These are phyloP conservation scores for Eragrostis tef DNA, from an alignment of 202 grass and related monocot genomes.

Conservation along the genomic window DNA sequence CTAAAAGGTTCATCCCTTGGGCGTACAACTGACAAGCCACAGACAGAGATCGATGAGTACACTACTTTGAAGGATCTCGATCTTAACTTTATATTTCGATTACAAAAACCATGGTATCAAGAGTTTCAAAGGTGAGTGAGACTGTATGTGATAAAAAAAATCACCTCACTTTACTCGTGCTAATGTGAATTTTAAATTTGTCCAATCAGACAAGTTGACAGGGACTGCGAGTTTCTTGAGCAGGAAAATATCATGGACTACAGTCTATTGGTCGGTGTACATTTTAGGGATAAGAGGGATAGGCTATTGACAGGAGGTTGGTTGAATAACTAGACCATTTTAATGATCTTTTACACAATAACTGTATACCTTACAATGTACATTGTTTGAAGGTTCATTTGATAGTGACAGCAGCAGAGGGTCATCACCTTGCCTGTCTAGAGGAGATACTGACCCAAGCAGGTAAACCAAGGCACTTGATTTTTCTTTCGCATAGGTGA, in stretches of 20 bases:
- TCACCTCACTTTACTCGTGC: slow-evolving; percentile 18
- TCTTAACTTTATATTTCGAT: slow-evolving; percentile 87
- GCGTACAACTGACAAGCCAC: slow-evolving; percentile 79
- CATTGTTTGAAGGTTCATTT: slow-evolving; percentile 62
- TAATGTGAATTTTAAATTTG: slow-evolving; percentile 30
- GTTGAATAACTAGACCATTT: slow-evolving; percentile 38
- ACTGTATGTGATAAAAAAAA: slow-evolving; percentile 14
- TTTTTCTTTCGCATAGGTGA: not conserved
- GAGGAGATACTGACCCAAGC: slow-evolving; percentile 61
- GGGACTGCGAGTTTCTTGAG: slow-evolving; percentile 74
- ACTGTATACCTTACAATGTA: slow-evolving; percentile 32
- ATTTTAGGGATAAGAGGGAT: slow-evolving; percentile 72
- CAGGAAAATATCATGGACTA: slow-evolving; percentile 88
- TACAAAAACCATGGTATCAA: slow-evolving; percentile 77
- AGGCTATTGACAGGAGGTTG: slow-evolving; percentile 56
- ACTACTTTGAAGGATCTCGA: slow-evolving; percentile 93
- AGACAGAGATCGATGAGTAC: slow-evolving; percentile 83
- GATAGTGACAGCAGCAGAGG: slow-evolving; percentile 61
- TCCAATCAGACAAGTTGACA: slow-evolving; percentile 68
- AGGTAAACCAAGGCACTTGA: slow-evolving; percentile 44
- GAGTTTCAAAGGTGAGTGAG: slow-evolving; percentile 73
- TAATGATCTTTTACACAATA: slow-evolving; percentile 20
- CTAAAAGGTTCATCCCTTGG: slow-evolving; percentile 95
- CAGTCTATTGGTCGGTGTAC: slow-evolving; percentile 78
- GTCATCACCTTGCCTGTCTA: slow-evolving; percentile 57